phyloP scores from a whole-genome alignment of 345 rosid genomes.

The Salix exigua region DNA sequence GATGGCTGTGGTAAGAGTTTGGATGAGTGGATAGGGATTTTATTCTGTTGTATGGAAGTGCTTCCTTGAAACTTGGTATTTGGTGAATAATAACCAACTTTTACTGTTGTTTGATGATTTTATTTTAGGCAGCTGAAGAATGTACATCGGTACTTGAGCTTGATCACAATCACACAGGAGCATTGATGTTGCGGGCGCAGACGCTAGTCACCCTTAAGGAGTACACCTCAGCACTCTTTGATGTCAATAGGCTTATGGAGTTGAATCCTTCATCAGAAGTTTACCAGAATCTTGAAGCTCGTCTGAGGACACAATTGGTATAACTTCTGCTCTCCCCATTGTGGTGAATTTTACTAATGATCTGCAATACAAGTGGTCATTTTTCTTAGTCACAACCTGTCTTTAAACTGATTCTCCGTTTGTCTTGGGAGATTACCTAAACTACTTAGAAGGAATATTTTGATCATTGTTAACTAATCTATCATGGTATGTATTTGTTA shows the following conservation, averaged over 20 bases:
- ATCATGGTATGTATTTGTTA: background rate
- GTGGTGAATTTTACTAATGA: background rate
- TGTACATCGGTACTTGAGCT: conserved; percentile 94
- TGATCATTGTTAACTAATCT: background rate
- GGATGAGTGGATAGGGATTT: too few relatives aligned
- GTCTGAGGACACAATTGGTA: conserved; percentile 91
- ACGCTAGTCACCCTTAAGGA: conserved; percentile 83
- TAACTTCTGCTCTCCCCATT: background rate
- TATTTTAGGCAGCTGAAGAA: conserved; percentile 74
- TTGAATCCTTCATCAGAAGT: conserved; percentile 78
- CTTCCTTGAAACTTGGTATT: too few relatives aligned
- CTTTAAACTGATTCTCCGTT: background rate
- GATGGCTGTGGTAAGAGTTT: too few relatives aligned
- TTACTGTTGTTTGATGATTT: too few relatives aligned
- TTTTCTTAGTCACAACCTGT: too few relatives aligned
- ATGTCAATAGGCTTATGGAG: conserved; percentile 82
- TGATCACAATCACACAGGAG: conserved; percentile 81
- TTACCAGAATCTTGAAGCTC: conserved; percentile 72
- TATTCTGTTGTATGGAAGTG: too few relatives aligned
- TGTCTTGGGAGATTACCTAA: background rate
- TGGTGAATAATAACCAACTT: too few relatives aligned
- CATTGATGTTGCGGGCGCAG: conserved; percentile 89
- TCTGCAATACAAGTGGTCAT: background rate
- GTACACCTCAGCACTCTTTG: conserved; percentile 79
- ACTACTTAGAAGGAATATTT: background rate